phyloP scores from a whole-genome alignment of 1,139 yeast species.

The Wickerhamomyces sp. region DNA sequence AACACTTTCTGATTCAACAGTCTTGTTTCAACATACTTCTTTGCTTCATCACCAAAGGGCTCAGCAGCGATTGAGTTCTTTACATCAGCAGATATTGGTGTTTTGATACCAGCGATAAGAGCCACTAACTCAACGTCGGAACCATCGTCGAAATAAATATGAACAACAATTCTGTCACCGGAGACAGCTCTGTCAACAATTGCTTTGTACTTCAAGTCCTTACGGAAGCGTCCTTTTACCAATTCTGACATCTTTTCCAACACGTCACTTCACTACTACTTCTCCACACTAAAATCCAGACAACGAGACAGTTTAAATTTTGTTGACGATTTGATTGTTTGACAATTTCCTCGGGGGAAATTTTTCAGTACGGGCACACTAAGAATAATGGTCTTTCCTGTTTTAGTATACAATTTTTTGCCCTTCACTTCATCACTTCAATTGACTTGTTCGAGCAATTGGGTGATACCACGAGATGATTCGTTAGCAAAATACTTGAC shows the following conservation, averaged over 20 bases:
- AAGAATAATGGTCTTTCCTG: neutral
- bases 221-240: slow-evolving; percentile 23
- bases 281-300: no score
- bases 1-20: slow-evolving; percentile 61
- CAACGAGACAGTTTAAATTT: neutral
- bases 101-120: slow-evolving; percentile 66
- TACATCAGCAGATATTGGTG: slow-evolving; percentile 59
- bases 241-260: slow-evolving; percentile 14
- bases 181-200: slow-evolving; percentile 72
- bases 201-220: slow-evolving; percentile 32
- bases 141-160: slow-evolving; percentile 47
- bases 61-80: slow-evolving; percentile 31
- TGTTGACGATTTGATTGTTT: no score
- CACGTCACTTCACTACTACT: no score
- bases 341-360: neutral
- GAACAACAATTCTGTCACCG: slow-evolving; percentile 60
- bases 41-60: slow-evolving; percentile 64
- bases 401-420: neutral
- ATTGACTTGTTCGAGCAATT: slow-evolving; percentile 4
- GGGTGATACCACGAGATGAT: slow-evolving; percentile 36
- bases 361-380: neutral
- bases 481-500: slow-evolving; percentile 81
- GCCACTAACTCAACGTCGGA: slow-evolving; percentile 50
- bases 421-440: neutral
- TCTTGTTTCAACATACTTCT: slow-evolving; percentile 61